Evolutionary conservation across 2,329 filamentous ascomycete genomes (phyloP).

Genomic region (Plectosphaerella sp.): DNA sequence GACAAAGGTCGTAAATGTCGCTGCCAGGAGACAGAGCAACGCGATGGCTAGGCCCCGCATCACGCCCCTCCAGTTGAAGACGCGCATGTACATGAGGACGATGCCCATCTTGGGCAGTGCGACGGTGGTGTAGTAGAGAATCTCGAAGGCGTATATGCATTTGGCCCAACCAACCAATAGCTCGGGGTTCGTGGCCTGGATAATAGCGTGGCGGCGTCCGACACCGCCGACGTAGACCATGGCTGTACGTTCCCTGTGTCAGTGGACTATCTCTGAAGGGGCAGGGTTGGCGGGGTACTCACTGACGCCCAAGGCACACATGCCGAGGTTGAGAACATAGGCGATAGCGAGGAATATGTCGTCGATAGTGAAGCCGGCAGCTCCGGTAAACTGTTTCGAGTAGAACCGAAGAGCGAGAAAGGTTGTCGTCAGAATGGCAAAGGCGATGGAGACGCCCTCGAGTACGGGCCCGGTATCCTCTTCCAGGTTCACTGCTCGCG

Average conservation of each 20-base stretch:
- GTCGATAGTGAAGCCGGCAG: no score
- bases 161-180: slow-evolving; percentile 16
- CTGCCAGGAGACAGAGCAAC: slow-evolving; percentile 7
- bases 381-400: no score
- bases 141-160: slow-evolving; percentile 19
- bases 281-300: no score
- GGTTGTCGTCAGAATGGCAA: no score
- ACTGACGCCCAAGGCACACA: no score
- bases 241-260: slow-evolving; percentile 5
- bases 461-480: no score
- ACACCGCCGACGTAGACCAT: slow-evolving; percentile 18
- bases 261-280: neutral
- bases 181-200: slow-evolving; percentile 11
- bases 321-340: no score
- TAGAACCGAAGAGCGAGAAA: no score
- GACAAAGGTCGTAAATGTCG: no score
- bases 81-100: slow-evolving; percentile 22
- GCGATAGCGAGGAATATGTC: no score
- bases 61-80: slow-evolving; percentile 19
- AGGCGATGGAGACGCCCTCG: no score
- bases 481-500: no score
- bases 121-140: slow-evolving; percentile 21
- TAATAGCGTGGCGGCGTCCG: slow-evolving; percentile 14
- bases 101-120: slow-evolving; percentile 22
- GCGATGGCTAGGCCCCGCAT: slow-evolving; percentile 13